These are phyloP conservation scores for Sequoia sempervirens DNA, from an alignment of 75 land plant species.

Conservation along the genomic window DNA sequence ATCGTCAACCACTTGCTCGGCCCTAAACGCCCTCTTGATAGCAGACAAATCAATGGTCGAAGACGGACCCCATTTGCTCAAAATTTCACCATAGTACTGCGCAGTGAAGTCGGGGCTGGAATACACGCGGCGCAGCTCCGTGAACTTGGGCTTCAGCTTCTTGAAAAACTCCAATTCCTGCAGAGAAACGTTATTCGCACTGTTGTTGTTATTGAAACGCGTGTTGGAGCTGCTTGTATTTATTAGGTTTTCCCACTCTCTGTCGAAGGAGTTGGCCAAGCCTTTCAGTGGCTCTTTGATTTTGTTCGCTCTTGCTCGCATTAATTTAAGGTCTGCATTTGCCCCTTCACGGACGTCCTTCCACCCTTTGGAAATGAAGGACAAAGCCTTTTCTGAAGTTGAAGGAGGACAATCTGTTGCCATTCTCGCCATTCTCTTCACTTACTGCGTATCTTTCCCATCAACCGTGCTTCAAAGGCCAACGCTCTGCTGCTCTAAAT, in stretches of 20 bases:
- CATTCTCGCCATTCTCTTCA: neutral
- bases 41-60: slow-evolving; percentile 45
- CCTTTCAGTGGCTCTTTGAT: slow-evolving; percentile 31
- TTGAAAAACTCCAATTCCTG: slow-evolving; percentile 72
- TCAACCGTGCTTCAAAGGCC: neutral
- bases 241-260: slow-evolving; percentile 74
- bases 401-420: neutral
- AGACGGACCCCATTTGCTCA: slow-evolving; percentile 39
- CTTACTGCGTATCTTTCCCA: neutral
- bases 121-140: slow-evolving; percentile 62
- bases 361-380: slow-evolving; percentile 78
- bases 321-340: slow-evolving; percentile 73
- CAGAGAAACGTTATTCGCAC: slow-evolving; percentile 9
- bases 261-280: slow-evolving; percentile 70
- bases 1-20: slow-evolving; percentile 35
- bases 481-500: neutral
- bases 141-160: slow-evolving; percentile 70
- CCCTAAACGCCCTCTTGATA: slow-evolving; percentile 42
- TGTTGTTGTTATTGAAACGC: neutral
- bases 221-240: slow-evolving; percentile 18
- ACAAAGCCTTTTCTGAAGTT: slow-evolving; percentile 64
- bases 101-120: slow-evolving; percentile 64
- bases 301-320: slow-evolving; percentile 66
- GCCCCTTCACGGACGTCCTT: slow-evolving; percentile 82
- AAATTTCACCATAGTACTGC: slow-evolving; percentile 20